Percentiles rank a stretch among this genome's conserved stretches.
Evolutionary conservation across 2,329 filamentous ascomycete genomes (phyloP).

Genomic region (Penicillium sp.): DNA sequence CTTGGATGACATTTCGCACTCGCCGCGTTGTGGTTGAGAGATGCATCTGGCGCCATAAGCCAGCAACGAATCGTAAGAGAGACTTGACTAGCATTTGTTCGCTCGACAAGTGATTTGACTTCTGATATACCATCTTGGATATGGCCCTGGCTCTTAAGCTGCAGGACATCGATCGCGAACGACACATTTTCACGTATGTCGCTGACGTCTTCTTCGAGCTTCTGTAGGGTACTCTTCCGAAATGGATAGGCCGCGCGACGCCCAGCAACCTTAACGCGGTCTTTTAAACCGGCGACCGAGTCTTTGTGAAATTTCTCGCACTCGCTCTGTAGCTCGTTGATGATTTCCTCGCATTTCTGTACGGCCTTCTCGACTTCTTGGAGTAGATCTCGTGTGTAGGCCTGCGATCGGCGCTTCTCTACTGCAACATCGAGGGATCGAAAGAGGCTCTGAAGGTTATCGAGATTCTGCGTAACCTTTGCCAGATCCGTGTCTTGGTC

Average conservation of each 20-base stretch:
- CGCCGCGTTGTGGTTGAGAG: constrained; percentile 34
- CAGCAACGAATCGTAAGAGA: constrained; percentile 29
- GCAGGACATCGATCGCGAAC: constrained; percentile 33
- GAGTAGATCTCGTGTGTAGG: neutral
- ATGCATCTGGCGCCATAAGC: constrained; percentile 40
- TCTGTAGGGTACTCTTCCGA: constrained; percentile 39
- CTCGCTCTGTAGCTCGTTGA: constrained; percentile 6
- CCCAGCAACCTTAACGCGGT: constrained; percentile 8
- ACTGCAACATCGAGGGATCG: neutral
- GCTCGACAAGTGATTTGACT: constrained; percentile 3
- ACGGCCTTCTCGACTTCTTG: constrained; percentile 1
- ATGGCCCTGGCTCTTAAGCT: constrained; percentile 12
- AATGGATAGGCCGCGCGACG: constrained; percentile 27
- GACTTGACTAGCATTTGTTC: constrained; percentile 19
- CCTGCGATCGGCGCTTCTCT: neutral
- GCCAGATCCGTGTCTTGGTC: constrained; percentile 27
- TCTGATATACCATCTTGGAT: constrained; percentile 6
- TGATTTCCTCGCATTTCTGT: constrained; percentile 2
- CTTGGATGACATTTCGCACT: constrained; percentile 31
- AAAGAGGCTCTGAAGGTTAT: constrained; percentile 4
- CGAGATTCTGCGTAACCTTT: constrained; percentile 11
- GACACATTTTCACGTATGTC: constrained; percentile 33
- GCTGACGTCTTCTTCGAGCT: constrained; percentile 40
- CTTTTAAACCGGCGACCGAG: neutral
- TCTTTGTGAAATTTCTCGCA: constrained; percentile 5